These are phyloP conservation scores for Leptosphaerulina australis DNA, from an alignment of 2,329 filamentous ascomycete species.

Conservation along the genomic window DNA sequence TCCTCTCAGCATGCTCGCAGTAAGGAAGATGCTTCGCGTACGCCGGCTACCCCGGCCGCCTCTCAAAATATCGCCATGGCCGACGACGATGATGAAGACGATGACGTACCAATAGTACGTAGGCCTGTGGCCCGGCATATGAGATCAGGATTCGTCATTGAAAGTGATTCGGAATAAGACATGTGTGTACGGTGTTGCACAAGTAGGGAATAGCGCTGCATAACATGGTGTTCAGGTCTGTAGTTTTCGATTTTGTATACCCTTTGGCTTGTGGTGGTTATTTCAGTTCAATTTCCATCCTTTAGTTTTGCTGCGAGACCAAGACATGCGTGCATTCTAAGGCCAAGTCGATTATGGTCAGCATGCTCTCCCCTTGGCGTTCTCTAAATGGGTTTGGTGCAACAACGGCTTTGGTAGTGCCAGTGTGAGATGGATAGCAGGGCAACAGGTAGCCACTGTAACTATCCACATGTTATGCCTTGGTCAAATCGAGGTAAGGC, in stretches of 20 bases:
- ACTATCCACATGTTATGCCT: no score
- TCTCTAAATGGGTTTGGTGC: no score
- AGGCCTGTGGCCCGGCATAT: slow-evolving; percentile 46
- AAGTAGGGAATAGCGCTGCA: slow-evolving; percentile 12
- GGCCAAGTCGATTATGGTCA: neutral
- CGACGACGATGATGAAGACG: slow-evolving; percentile 50
- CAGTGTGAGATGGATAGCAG: no score
- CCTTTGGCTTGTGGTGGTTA: slow-evolving; percentile 14
- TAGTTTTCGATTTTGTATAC: slow-evolving; percentile 30
- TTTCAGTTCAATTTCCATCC: slow-evolving; percentile 1
- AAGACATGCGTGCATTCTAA: neutral
- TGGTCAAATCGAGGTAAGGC: no score
- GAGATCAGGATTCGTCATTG: slow-evolving; percentile 53
- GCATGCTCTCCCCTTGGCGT: neutral
- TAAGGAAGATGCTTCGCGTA: slow-evolving; percentile 25
- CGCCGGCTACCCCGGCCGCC: neutral
- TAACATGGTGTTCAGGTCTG: slow-evolving; percentile 26
- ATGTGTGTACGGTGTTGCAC: neutral
- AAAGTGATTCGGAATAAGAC: slow-evolving; percentile 52
- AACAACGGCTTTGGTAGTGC: no score
- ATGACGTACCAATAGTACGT: slow-evolving; percentile 41
- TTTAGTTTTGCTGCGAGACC: neutral
- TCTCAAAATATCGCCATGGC: slow-evolving; percentile 33
- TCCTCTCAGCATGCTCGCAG: slow-evolving; percentile 45
- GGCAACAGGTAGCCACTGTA: no score